These are phyloP conservation scores for Parafenestella ontariensis DNA, from an alignment of 2,329 filamentous ascomycete species.

Conservation along the genomic window DNA sequence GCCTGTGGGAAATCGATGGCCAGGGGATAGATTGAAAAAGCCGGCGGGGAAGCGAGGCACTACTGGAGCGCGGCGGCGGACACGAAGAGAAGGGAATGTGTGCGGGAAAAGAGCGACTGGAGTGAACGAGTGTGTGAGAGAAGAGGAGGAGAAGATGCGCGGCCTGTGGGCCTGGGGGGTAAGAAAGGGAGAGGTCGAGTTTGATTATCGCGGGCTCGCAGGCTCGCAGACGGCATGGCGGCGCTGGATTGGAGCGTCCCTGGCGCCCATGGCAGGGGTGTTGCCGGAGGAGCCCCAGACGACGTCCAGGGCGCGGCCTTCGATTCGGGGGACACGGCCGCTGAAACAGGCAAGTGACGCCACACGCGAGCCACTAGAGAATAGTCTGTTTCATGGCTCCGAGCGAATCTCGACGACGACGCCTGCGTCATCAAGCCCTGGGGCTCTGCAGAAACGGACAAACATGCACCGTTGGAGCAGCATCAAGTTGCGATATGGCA, in stretches of 20 bases:
- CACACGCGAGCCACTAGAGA: constrained; percentile 19
- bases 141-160: constrained; percentile 21
- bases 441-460: too few species aligned
- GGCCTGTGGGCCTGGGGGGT: constrained; percentile 23
- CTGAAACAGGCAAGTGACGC: constrained; percentile 27
- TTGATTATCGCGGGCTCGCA: constrained; percentile 29
- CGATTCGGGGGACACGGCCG: constrained; percentile 18
- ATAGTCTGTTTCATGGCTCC: constrained; percentile 32
- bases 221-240: constrained; percentile 1
- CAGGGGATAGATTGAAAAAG: constrained; percentile 41
- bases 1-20: constrained; percentile 26
- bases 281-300: constrained; percentile 2
- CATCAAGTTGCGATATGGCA: too few species aligned
- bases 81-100: constrained; percentile 32
- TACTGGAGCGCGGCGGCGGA: constrained; percentile 16
- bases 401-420: constrained; percentile 13
- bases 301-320: constrained; percentile 18
- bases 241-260: constrained; percentile 25
- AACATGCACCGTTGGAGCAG: too few species aligned
- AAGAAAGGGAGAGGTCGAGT: constrained; percentile 28
- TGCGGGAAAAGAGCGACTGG: constrained; percentile 40
- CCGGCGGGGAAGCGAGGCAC: constrained; percentile 30
- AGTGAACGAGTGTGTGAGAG: constrained; percentile 29
- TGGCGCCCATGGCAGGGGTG: constrained; percentile 13
- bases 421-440: constrained; percentile 28